Conservation (phyloP, 257 asterid genomes). For the Ajuga chamaepitys region DNA sequence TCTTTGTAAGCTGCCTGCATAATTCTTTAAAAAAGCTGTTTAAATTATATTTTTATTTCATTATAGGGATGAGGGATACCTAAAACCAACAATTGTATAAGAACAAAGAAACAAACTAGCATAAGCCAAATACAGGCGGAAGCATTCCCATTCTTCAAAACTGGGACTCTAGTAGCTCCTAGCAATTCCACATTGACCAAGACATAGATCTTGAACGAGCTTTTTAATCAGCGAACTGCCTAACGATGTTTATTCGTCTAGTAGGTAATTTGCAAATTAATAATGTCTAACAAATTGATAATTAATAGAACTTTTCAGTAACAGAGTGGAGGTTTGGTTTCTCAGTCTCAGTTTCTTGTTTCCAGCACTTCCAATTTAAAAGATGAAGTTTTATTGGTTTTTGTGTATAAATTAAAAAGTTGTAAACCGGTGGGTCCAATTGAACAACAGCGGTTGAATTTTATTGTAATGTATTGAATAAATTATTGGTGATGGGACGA, state of each 20-base stretch:
- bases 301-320: background rate
- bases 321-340: too few species aligned
- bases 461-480: too few species aligned
- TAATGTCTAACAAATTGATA: background rate
- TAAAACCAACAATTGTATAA: background rate
- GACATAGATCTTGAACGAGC: background rate
- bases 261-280: background rate
- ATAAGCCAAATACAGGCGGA: background rate
- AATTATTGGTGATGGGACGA: too few species aligned
- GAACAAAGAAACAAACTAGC: background rate
- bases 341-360: too few species aligned
- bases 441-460: too few species aligned
- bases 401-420: too few species aligned
- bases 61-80: background rate
- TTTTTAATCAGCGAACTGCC: background rate
- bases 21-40: background rate
- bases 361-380: too few species aligned
- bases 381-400: too few species aligned
- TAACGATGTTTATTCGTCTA: background rate
- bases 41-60: background rate
- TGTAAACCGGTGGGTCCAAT: too few species aligned
- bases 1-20: background rate
- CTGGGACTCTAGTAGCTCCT: conserved; percentile 1
- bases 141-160: background rate
- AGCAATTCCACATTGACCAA: background rate